These are phyloP conservation scores for Areca catechu DNA, from an alignment of 176 grass and related monocot genomes.

Conservation along the genomic window DNA sequence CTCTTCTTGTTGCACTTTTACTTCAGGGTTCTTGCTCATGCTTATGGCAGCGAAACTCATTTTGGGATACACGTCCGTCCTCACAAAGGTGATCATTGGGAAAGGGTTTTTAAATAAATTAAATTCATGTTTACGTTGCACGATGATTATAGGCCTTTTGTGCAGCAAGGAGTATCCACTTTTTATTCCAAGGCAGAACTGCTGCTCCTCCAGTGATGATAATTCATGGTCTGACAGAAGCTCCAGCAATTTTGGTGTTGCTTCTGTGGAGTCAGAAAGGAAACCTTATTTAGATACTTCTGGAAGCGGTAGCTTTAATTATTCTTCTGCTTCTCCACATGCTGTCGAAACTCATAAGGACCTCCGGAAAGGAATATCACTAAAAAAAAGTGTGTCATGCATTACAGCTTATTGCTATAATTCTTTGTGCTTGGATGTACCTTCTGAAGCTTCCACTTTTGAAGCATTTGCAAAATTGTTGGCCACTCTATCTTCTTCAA, in stretches of 20 bases:
- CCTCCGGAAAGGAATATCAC: conserved; percentile 76
- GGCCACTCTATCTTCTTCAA: conserved; percentile 66
- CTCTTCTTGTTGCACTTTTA: background rate
- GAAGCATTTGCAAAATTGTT: conserved; percentile 79
- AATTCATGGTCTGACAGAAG: conserved; percentile 65
- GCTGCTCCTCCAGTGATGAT: conserved; percentile 56
- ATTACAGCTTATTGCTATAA: conserved; percentile 86
- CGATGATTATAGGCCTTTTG: conserved; percentile 1
- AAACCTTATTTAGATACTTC: no score
- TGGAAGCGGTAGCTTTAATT: conserved; percentile 62
- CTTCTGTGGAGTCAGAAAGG: conserved; percentile 59
- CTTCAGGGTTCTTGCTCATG: conserved; percentile 79
- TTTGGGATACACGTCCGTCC: conserved; percentile 55
- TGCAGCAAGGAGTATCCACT: conserved; percentile 84
- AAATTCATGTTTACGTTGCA: no score
- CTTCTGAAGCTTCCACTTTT: conserved; percentile 87
- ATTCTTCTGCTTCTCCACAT: conserved; percentile 65
- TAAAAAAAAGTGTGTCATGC: conserved; percentile 78
- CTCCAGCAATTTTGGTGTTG: conserved; percentile 70
- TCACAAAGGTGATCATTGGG: conserved; percentile 65
- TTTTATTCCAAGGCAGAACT: conserved; percentile 71
- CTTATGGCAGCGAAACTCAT: conserved; percentile 76
- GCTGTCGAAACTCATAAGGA: conserved; percentile 74
- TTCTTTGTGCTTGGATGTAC: conserved; percentile 72
- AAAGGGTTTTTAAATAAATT: background rate